Percentiles rank a stretch among this genome's conserved stretches.
Evolutionary conservation across 202 grass and related monocot genomes (phyloP).

Genomic region (Cymbopogon flexuosus): DNA sequence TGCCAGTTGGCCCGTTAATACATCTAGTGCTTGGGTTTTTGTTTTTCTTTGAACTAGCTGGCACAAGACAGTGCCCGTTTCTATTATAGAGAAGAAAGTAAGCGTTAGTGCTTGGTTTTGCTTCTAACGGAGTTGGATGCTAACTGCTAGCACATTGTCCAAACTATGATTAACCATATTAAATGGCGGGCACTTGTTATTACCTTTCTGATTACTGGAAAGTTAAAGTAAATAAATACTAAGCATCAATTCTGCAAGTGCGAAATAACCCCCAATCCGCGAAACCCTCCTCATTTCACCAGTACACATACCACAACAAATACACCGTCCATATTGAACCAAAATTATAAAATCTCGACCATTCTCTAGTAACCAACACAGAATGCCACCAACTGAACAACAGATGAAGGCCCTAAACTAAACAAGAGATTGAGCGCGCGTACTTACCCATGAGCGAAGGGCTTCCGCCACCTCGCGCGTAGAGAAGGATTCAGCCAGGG

Average conservation of each 20-base stretch:
- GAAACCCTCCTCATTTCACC: neutral
- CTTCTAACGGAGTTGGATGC: neutral
- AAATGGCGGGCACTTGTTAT: neutral
- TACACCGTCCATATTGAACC: neutral
- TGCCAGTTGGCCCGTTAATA: neutral
- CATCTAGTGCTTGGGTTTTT: neutral
- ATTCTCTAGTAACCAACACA: neutral
- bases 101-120: neutral
- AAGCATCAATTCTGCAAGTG: neutral
- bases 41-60: too few relatives aligned
- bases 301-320: neutral
- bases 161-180: neutral
- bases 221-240: neutral
- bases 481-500: conserved; percentile 34
- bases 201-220: neutral
- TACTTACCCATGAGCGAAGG: conserved; percentile 43
- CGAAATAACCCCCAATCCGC: neutral
- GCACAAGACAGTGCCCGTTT: too few relatives aligned
- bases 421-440: neutral
- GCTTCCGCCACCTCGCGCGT: neutral
- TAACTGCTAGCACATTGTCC: neutral
- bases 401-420: neutral
- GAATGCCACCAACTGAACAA: neutral
- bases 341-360: neutral
- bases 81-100: too few relatives aligned